Base-by-base conservation (phyloP, 495 filamentous ascomycete genomes). In the Neurospora sp. region DNA sequence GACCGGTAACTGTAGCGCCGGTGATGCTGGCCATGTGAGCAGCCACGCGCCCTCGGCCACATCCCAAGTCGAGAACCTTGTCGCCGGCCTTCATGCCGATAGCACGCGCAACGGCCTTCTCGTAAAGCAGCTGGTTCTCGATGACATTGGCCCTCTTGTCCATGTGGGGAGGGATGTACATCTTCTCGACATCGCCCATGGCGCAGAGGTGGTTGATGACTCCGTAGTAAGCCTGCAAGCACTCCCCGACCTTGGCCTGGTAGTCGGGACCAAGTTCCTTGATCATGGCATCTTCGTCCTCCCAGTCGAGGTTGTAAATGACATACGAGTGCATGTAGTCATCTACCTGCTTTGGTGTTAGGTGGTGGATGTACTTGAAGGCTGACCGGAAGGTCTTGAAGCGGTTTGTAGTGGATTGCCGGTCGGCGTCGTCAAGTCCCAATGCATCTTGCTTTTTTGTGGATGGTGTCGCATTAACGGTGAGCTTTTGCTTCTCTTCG, bases 241-340 rank as follows among this genome's bases (percentile, higher is more conserved):
- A 89, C 69, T 87, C 86, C 73, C 87, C 88, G 17, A 90, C 88
- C 48, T 83, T 85, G 70, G 86, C 77, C 72, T 87, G 87, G 77
- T 90, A 90, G 72, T 87, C 79, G 12, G 85, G 83, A 6, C 88
- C 88, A n/a, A 90, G 82, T 5, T 79, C 82, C 70, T 85, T 83
- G 59, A 84, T 79, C 88, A 90, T 89, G 72, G 86, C 81, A 61
- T 84, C 78, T 74, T 88, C 85, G 75, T 90, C 82, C 53, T 83
- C 84, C 88, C 88, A 90, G 77, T 90, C 88, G 8, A 89, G 82
- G 76, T 89, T 89, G 81, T 90, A 90, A 75, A 90, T 89, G 76
- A 89, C 82, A 74, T 90, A 90, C 12, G 88, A 90, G 8, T 86
- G 85, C 88, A 90, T 90, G 81, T 89, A 90, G 75, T 88, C 86